Evolutionary conservation across 345 rosid genomes (phyloP).

Genomic region (Brassica incana): DNA sequence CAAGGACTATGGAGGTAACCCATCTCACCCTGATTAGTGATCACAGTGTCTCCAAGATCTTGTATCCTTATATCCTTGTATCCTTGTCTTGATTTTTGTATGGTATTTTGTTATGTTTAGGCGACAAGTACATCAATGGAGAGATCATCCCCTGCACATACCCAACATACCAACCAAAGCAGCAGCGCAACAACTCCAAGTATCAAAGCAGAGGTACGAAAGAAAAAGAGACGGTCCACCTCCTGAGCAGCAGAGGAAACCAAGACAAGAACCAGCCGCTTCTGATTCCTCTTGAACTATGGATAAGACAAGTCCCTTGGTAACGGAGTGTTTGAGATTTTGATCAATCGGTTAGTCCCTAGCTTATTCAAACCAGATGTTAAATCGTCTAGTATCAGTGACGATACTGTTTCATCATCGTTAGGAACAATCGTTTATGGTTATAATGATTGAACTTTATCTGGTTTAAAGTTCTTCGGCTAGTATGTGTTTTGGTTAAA

Average conservation of each 20-base stretch:
- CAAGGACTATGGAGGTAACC: slow-evolving; percentile 95
- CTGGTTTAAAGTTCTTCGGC: slow-evolving; percentile 5
- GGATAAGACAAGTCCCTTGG: not conserved
- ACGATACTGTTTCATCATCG: slow-evolving; percentile 3
- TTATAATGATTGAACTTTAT: slow-evolving; percentile 15
- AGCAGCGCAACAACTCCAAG: slow-evolving; percentile 57
- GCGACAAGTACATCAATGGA: slow-evolving; percentile 92
- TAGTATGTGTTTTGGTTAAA: not conserved
- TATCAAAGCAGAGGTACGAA: slow-evolving; percentile 71
- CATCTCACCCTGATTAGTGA: not conserved
- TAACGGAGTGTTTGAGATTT: slow-evolving; percentile 13
- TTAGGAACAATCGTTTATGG: slow-evolving; percentile 19
- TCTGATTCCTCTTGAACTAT: slow-evolving; percentile 51
- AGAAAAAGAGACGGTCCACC: slow-evolving; percentile 87
- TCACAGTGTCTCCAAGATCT: not conserved
- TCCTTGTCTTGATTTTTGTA: not conserved
- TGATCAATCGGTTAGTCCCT: slow-evolving; percentile 30
- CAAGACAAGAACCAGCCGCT: slow-evolving; percentile 51
- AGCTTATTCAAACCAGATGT: slow-evolving; percentile 21
- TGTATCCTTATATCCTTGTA: not conserved
- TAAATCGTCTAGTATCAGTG: slow-evolving; percentile 17
- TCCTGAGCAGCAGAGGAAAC: slow-evolving; percentile 59
- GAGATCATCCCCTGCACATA: slow-evolving; percentile 89
- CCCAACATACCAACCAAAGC: slow-evolving; percentile 93
- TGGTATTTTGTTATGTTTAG: slow-evolving; percentile 38